These are phyloP conservation scores for Salvia miltiorrhiza DNA, from an alignment of 257 asterid genomes.

Conservation along the genomic window DNA sequence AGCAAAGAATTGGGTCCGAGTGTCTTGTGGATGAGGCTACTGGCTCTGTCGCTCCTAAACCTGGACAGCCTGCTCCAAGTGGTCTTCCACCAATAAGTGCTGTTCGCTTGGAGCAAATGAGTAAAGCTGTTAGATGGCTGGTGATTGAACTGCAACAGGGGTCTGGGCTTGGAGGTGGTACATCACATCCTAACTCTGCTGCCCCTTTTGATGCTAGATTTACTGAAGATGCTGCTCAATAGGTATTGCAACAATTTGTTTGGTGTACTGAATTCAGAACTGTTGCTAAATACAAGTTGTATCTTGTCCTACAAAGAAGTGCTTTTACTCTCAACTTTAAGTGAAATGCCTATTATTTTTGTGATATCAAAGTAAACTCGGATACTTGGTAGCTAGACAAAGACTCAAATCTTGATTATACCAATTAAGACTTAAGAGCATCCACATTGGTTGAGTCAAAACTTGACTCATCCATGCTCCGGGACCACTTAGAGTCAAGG, in stretches of 20 bases:
- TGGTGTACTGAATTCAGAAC: background rate
- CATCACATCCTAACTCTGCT: slow-evolving; percentile 47
- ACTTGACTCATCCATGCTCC: too few species aligned
- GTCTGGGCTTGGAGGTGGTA: slow-evolving; percentile 57
- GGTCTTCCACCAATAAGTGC: slow-evolving; percentile 96
- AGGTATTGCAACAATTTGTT: slow-evolving; percentile 36
- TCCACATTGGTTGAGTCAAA: too few species aligned
- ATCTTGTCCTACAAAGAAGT: background rate
- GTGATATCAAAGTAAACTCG: background rate
- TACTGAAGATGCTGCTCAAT: slow-evolving; percentile 78
- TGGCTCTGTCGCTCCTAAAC: slow-evolving; percentile 59
- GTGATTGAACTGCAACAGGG: slow-evolving; percentile 92
- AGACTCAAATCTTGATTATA: background rate
- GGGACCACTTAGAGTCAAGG: too few species aligned
- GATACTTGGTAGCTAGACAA: background rate
- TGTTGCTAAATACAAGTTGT: background rate
- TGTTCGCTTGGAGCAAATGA: slow-evolving; percentile 95
- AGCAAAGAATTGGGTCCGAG: slow-evolving; percentile 94
- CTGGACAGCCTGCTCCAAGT: slow-evolving; percentile 49
- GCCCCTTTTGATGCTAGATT: slow-evolving; percentile 97
- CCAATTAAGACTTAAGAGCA: too few species aligned
- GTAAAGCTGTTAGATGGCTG: slow-evolving; percentile 93
- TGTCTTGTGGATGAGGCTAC: slow-evolving; percentile 98
- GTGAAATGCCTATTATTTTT: background rate
- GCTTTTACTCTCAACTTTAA: background rate